Percentiles rank a stretch among this genome's conserved stretches.
Conservation (phyloP, 768 basidiomycete genomes). For the Russula abietina region DNA sequence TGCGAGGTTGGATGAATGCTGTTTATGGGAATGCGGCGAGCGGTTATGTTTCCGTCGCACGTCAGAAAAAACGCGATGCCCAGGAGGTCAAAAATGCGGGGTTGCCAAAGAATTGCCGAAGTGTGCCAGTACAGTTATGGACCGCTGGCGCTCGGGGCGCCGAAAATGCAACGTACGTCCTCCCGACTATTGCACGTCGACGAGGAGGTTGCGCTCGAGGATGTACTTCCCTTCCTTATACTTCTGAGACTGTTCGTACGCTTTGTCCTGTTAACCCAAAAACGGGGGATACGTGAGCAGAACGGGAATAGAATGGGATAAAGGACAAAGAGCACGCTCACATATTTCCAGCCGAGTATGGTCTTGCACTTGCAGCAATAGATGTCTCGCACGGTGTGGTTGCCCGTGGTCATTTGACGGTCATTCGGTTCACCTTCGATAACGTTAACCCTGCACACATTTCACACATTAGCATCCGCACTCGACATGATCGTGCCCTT, state of each 20-base stretch:
- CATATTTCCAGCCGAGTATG: slow-evolving; percentile 97
- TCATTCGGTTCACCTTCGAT: slow-evolving; percentile 85
- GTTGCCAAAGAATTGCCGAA: slow-evolving; percentile 19
- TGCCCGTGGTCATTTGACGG: slow-evolving; percentile 93
- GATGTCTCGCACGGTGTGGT: slow-evolving; percentile 94
- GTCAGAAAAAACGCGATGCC: slow-evolving; percentile 17
- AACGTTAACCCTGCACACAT: slow-evolving; percentile 71
- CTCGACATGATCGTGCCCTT: slow-evolving; percentile 18
- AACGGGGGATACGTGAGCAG: slow-evolving; percentile 9
- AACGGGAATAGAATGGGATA: background rate
- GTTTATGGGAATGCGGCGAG: slow-evolving; percentile 7
- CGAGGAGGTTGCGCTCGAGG: slow-evolving; percentile 86
- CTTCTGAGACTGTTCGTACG: slow-evolving; percentile 84
- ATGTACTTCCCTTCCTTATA: slow-evolving; percentile 99
- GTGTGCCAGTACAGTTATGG: slow-evolving; percentile 1
- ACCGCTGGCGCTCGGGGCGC: background rate
- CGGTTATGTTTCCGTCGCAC: slow-evolving; percentile 13
- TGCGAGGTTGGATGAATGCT: slow-evolving; percentile 19
- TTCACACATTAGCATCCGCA: slow-evolving; percentile 12
- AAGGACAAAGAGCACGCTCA: slow-evolving; percentile 36
- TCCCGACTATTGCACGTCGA: slow-evolving; percentile 66
- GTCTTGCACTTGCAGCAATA: slow-evolving; percentile 86
- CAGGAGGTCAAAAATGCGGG: slow-evolving; percentile 12
- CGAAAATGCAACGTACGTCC: slow-evolving; percentile 1
- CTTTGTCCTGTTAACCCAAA: slow-evolving; percentile 60